Evolutionary conservation across 1,139 yeast genomes (phyloP), one percentile per base, ranked within the genome.

Genomic region (Scheffersomyces insectosa): DNA sequence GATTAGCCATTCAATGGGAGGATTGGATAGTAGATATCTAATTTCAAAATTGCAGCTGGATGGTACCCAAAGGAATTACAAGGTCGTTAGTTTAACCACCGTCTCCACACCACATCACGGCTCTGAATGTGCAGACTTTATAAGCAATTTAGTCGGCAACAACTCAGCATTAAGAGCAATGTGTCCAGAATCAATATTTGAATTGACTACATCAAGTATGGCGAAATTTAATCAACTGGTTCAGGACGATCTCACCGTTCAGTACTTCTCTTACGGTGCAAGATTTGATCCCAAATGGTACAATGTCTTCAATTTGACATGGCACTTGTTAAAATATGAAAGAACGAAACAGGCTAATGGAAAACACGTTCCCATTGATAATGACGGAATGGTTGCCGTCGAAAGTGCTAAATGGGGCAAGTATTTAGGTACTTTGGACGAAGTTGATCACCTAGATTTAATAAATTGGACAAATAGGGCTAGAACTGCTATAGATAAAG

Each of bases 1-100:
- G 33, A 73, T 90, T 15, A 95, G 95, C n/a, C 97, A 90, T 59
- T 88, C 96, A 0, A 89, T 90, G 97, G 97, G 97, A 7, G 97
- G 97, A 0, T 66, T 90, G 34, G 97, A 90, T 60, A 80, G 91
- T 33, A 66, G 97, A 40, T 88, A 84, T 57, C 64, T 90, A 51
- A 85, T 88, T 1, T 76, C 88, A 0, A 68, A 77, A 41, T 61
- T 85, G 12, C 66, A 72, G 16, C 15, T 14, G 9, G 41, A 42
- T 25, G 20, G 28, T 9, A 70, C 66, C 32, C 49, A 55, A 20
- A 65, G 44, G 31, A 69, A 75, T 41, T 86, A 79, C 52, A 65
- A 80, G 51, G 82, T 86, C 5, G 80, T 75, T 1, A 85, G 95
- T 37, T 66, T 90, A 25, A 88, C 97, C 0, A 89, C 97, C 0